These are phyloP conservation scores for Apiotrichum siamense DNA, from an alignment of 1,284 basidiomycete genomes.

Conservation along the genomic window DNA sequence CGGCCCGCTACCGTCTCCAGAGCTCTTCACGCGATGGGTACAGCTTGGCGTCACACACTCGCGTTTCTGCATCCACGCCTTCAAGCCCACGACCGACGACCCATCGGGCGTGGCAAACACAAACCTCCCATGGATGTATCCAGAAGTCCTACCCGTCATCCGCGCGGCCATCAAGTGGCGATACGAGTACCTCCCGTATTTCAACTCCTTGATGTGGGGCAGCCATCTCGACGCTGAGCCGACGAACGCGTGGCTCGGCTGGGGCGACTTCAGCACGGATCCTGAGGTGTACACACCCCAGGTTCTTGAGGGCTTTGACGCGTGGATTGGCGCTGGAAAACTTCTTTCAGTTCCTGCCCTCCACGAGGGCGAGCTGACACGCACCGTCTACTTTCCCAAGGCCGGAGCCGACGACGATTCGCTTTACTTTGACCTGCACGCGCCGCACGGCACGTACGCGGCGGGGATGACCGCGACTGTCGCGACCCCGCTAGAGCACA, in stretches of 20 bases:
- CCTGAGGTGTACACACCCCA: constrained; percentile 41
- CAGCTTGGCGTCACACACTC: constrained; percentile 47
- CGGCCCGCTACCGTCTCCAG: constrained; percentile 45
- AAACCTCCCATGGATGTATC: constrained; percentile 51
- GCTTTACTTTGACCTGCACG: constrained; percentile 34
- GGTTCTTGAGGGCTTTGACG: constrained; percentile 47
- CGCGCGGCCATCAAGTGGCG: constrained; percentile 47
- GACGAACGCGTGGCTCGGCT: constrained; percentile 47
- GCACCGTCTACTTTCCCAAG: constrained; percentile 47
- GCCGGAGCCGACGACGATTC: constrained; percentile 22
- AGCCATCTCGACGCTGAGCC: constrained; percentile 43
- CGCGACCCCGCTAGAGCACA: constrained; percentile 46
- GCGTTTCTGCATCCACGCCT: constrained; percentile 48
- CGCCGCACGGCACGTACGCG: constrained; percentile 22
- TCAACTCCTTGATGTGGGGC: constrained; percentile 48
- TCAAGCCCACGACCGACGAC: constrained; percentile 48
- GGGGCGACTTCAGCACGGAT: constrained; percentile 46
- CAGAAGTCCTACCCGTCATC: constrained; percentile 45
- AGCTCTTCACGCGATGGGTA: constrained; percentile 49
- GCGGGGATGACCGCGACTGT: constrained; percentile 36
- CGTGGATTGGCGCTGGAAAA: constrained; percentile 48
- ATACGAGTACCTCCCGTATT: constrained; percentile 46
- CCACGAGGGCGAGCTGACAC: constrained; percentile 35
- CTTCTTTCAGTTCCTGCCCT: constrained; percentile 45
- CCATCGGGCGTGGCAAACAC: constrained; percentile 40